Base-by-base conservation (phyloP, 257 asterid genomes). In the Solanum ahanhuiri region DNA sequence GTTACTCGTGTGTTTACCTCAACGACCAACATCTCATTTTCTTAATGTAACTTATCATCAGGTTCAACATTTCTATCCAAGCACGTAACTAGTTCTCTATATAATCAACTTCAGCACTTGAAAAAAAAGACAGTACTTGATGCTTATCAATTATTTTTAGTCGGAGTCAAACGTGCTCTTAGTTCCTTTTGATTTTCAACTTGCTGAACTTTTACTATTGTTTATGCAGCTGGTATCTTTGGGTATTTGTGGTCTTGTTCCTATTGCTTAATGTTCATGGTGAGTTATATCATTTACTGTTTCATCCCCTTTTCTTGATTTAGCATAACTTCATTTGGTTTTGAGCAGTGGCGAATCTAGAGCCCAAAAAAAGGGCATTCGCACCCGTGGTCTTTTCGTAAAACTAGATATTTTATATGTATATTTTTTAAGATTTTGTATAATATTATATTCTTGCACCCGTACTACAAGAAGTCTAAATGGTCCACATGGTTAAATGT, bases 161-260 rank as follows among this genome's bases (percentile, higher is more conserved):
- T 76, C 8, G 12, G 37, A 43, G 35, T 17, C 8, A 25, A 77
- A 43, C 22, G 2, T n/a, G 18, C 39, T 39, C 8, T 69, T 41
- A 39, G 70, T 87, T 43, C 22, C 34, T 30, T 84, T 9, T 64
- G 30, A 51, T 17, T 37, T 72, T 23, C 63, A 60, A 60, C 66
- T 20, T 70, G 33, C 51, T 89, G 73, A 87, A 43, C 33, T 14
- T 73, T 64, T 51, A 28, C 76, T 22, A 45, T 81, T 33, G 63
- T 18, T 64, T 66, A n/a, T 89, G 96, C 95, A 94, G 95, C 87
- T 94, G 96, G 98, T 94, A 92, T 86, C 94, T 93, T 37, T 93
- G 98, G 98, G 34, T 94, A 28, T 90, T 93, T 23, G 97, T 93
- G 15, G 92, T 94, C 45, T 37, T 91, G 83, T 93, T 94, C 91